These are phyloP conservation scores for Oryza glumipatula DNA, from an alignment of 176 grass and related monocot genomes.

Conservation along the genomic window DNA sequence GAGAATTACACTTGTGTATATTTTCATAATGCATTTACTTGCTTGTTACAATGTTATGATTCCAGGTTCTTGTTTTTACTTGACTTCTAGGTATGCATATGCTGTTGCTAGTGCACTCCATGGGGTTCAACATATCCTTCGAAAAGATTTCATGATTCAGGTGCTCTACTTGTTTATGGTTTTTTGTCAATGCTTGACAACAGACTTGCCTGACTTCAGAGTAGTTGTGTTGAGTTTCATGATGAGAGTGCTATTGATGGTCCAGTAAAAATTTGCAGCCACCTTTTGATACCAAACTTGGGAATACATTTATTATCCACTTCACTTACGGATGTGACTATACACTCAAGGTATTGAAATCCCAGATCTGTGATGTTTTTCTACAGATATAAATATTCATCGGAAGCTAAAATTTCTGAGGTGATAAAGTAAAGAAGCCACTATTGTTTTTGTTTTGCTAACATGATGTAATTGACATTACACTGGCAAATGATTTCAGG, in stretches of 20 bases:
- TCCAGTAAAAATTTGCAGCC: slow-evolving; percentile 40
- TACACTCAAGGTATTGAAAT: slow-evolving; percentile 72
- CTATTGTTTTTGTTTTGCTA: slow-evolving; percentile 1
- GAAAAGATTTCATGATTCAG: slow-evolving; percentile 99
- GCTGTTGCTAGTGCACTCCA: slow-evolving; percentile 96
- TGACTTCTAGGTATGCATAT: slow-evolving; percentile 87
- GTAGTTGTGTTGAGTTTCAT: slow-evolving; percentile 22
- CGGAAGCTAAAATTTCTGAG: neutral
- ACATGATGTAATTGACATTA: slow-evolving; percentile 2
- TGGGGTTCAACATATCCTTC: slow-evolving; percentile 91
- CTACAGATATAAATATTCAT: slow-evolving; percentile 23
- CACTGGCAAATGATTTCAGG: slow-evolving; percentile 43
- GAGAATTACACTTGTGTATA: slow-evolving; percentile 36
- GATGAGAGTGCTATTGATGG: neutral
- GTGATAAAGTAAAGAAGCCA: neutral
- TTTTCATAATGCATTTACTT: slow-evolving; percentile 26
- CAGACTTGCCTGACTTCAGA: slow-evolving; percentile 1
- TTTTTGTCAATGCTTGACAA: neutral
- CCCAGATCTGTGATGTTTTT: neutral
- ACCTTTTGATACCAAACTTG: slow-evolving; percentile 56
- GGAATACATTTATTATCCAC: slow-evolving; percentile 76
- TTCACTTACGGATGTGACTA: slow-evolving; percentile 93
- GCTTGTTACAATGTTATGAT: slow-evolving; percentile 30
- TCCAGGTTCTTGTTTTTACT: slow-evolving; percentile 18
- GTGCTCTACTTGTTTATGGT: slow-evolving; percentile 37